These are phyloP conservation scores for Arabidopsis lyrata DNA, from an alignment of 441 rosid species.

Conservation along the genomic window DNA sequence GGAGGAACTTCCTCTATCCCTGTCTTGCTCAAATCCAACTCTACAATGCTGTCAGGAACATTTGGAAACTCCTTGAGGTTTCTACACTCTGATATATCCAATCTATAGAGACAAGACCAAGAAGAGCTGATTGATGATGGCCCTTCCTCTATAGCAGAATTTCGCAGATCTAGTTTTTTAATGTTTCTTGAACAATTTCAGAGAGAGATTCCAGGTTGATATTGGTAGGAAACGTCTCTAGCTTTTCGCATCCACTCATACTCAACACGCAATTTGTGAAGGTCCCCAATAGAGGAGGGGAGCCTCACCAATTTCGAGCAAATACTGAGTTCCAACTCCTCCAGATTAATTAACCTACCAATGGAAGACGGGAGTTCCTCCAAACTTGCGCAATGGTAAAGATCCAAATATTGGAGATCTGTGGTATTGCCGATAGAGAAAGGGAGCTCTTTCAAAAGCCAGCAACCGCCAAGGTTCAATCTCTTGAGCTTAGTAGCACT, in stretches of 20 bases:
- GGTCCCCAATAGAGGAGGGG: background rate
- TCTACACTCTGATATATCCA: constrained; percentile 1
- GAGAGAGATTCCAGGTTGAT: too few relatives aligned
- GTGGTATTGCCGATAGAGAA: background rate
- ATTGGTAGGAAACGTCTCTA: too few relatives aligned
- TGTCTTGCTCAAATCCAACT: constrained; percentile 1
- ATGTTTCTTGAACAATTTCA: background rate
- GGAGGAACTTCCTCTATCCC: constrained; percentile 27
- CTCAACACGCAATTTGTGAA: background rate
- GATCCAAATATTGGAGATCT: background rate
- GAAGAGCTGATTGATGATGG: constrained; percentile 16
- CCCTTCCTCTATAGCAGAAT: constrained; percentile 30
- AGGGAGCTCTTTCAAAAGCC: constrained; percentile 7
- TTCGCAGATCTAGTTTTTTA: background rate
- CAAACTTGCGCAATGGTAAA: background rate
- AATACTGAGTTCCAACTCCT: constrained; percentile 36
- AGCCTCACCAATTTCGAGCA: constrained; percentile 6
- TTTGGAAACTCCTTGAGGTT: constrained; percentile 16
- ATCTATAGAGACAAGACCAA: background rate
- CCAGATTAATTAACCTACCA: constrained; percentile 8
- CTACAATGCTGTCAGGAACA: constrained; percentile 12
- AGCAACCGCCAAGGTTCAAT: constrained; percentile 29
- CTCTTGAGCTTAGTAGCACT: constrained; percentile 1
- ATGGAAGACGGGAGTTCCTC: constrained; percentile 27
- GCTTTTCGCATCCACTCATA: background rate